Base-by-base conservation (phyloP, 768 basidiomycete species). In the Leccinellum albellum region DNA sequence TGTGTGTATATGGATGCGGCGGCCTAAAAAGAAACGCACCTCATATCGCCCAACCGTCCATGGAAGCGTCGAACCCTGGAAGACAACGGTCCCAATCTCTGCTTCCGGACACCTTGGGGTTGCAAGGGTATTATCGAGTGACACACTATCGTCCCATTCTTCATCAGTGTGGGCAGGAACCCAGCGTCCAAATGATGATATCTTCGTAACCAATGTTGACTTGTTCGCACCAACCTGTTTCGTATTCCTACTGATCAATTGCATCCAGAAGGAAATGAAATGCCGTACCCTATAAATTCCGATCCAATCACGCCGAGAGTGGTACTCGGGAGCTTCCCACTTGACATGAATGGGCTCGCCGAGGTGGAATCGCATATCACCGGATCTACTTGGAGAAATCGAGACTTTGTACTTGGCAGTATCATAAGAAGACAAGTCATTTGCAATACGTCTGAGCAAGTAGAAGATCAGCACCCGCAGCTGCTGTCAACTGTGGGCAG, bases 301-400 rank as follows among this genome's bases (percentile, higher is more conserved):
- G 65, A 99, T 89, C 97, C 97, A 98, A 70, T 99, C 97, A 64
- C 86, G 85, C 13, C 91, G 81, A 13, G 94, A 95, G 68, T 98
- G 96, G 53, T 84, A 81, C 33, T 77, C 73, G 1, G 96, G 95
- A 1, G 91, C 95, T 61, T 85, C 83, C 95, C 95, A 98, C 48
- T 82, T 81, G 47, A 99, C 79, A 3, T 73, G 79, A 63, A 99
- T 94, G 2, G 90, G 86, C 70, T 98, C 92, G 32, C 97, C 97
- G 49, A 98, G 83, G 69, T 92, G 89, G 81, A 89, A 98, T 4
- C 83, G 81, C 24, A 77, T 76, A 7, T 75, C 64, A 6, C 82
- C 81, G 10, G 79, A 79, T 12, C 77, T 66, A 61, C 78, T 79
- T 21, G 82, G 80, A 26, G 87, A 70, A 50, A 86, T 71, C 4